These are phyloP conservation scores for Tuber indicum DNA, from an alignment of 495 filamentous ascomycete species.

Conservation along the genomic window DNA sequence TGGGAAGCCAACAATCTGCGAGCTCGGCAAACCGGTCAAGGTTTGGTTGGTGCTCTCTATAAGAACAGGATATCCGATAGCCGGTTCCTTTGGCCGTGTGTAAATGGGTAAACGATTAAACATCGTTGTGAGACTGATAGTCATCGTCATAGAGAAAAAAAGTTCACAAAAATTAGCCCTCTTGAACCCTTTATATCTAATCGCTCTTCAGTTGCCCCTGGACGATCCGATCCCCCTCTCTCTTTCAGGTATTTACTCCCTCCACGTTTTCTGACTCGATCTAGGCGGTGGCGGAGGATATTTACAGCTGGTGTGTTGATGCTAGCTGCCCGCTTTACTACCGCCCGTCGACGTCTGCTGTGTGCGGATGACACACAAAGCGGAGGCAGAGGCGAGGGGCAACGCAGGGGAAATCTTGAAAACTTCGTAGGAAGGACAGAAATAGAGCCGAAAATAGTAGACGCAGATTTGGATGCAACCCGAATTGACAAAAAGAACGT, in stretches of 20 bases:
- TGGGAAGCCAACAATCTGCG: conserved; percentile 25
- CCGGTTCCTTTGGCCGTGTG: conserved; percentile 36
- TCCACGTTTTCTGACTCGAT: neutral
- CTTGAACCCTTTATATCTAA: conserved; percentile 12
- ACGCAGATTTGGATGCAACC: neutral
- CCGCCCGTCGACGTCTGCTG: neutral
- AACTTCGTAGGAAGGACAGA: conserved; percentile 10
- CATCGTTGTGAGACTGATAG: conserved; percentile 36
- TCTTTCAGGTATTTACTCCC: neutral
- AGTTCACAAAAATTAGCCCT: conserved; percentile 15
- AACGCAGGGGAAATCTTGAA: conserved; percentile 10
- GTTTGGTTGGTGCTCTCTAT: conserved; percentile 36
- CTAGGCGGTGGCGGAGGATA: conserved; percentile 12
- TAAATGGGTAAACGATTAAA: conserved; percentile 41
- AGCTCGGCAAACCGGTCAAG: conserved; percentile 34
- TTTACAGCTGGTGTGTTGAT: conserved; percentile 15
- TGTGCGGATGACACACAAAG: conserved; percentile 22
- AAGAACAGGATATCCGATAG: conserved; percentile 39
- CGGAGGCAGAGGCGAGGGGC: conserved; percentile 10
- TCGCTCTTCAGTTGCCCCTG: neutral
- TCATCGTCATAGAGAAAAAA: conserved; percentile 19
- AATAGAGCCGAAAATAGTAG: conserved; percentile 11
- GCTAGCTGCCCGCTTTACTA: conserved; percentile 2
- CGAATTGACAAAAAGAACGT: neutral
- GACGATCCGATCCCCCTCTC: neutral